Evolutionary conservation across 768 basidiomycete genomes (phyloP), one percentile per base, ranked within the genome.

Genomic region (Mycena vulgaris): DNA sequence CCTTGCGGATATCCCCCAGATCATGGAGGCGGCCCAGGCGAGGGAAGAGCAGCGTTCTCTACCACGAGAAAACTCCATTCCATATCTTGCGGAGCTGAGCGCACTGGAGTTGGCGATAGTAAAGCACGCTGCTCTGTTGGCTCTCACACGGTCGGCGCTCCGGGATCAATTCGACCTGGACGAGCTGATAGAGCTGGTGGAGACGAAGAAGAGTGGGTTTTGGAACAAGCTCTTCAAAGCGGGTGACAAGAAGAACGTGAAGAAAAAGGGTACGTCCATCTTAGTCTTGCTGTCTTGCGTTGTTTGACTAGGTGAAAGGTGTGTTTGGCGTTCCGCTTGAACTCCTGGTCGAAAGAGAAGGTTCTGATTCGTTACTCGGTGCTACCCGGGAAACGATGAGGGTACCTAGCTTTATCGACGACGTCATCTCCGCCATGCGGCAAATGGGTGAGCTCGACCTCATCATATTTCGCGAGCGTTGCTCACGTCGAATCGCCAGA

Each of bases 361-460:
- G 98, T 8, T 92, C 94, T n/a, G 98, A 99, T 82, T 98, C 97
- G 23, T 82, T 96, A 72, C 90, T 95, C 60, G 98, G 97, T 23
- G 94, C 95, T 27, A 95, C 96, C 8, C 89, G 94, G 39, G 91
- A 89, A 39, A 89, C 95, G 9, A 77, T 99, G 71, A 87, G 95
- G 74, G 92, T 99, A 25, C 98, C 98, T 17, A 98, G 95, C 80
- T 98, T 99, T 79, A 95, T 99, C 66, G 98, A 99, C 79, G 98
- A 99, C 77, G 95, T 98, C 68, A 90, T 99, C 52, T 97, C 96
- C 58, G 96, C 98, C 14, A 99, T 99, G 98, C 88, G 94, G 78
- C 97, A 98, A 80, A 99, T 99, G 98, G 97, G 97, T 98, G 65
- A 72, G 93, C 83, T 21, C 11, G 17, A 11, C 45, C 17, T 27